Percentiles rank a stretch among this genome's conserved stretches.
Conservation (phyloP, 2,329 filamentous ascomycete species). For the Cladosporium colombiae region DNA sequence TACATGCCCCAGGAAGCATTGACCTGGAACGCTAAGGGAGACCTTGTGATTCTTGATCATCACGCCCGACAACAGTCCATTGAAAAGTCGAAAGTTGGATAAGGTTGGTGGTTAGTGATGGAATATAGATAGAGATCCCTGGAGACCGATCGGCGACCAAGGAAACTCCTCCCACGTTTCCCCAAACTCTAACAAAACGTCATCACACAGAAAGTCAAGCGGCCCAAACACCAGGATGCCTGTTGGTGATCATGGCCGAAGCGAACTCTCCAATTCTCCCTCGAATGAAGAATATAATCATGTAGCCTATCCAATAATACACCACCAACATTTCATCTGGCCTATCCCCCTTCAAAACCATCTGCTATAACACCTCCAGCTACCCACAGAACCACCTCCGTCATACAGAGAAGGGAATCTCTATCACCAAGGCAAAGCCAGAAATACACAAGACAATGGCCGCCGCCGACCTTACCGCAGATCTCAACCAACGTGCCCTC, state of each 20-base stretch:
- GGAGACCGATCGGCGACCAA: not conserved
- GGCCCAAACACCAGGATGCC: conserved; percentile 3
- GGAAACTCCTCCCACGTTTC: not conserved
- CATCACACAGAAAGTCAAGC: conserved; percentile 8
- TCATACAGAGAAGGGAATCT: not conserved
- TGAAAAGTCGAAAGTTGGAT: not conserved
- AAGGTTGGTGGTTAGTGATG: not conserved
- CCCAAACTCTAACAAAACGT: conserved; percentile 7
- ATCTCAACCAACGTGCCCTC: not conserved
- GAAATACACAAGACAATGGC: not conserved
- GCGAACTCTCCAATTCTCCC: not conserved
- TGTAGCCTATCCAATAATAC: not conserved
- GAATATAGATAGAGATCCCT: not conserved
- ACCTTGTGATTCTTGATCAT: too few relatives aligned
- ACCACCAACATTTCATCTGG: not conserved
- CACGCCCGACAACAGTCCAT: not conserved
- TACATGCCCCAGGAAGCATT: not conserved
- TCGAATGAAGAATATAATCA: not conserved
- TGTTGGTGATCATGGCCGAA: not conserved
- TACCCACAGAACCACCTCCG: not conserved
- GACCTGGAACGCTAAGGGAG: not conserved
- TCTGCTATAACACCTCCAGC: not conserved
- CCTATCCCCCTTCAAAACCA: not conserved
- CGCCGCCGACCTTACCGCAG: not conserved
- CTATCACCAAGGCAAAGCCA: not conserved